These are phyloP conservation scores for Melampsora americana DNA, from an alignment of 1,284 basidiomycete genomes.

Conservation along the genomic window DNA sequence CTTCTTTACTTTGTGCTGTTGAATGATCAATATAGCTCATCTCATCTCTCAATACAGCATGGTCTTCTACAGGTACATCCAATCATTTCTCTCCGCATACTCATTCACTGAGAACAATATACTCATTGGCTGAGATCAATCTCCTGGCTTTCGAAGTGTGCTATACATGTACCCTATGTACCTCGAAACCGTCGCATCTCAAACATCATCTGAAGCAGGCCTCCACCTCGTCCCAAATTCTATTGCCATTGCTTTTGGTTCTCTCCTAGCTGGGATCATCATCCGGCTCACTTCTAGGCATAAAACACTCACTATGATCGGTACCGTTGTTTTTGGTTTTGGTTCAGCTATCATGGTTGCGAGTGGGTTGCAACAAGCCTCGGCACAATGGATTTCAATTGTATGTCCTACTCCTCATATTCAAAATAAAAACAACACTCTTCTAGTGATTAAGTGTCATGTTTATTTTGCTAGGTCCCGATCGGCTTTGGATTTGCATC, in stretches of 20 bases:
- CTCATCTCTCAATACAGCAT: conserved; percentile 17
- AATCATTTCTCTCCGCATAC: background rate
- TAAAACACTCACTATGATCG: conserved; percentile 1
- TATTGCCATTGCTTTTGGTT: conserved; percentile 50
- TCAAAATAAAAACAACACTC: background rate
- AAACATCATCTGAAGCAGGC: conserved; percentile 50
- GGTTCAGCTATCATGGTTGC: conserved; percentile 22
- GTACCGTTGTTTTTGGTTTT: background rate
- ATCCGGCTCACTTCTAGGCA: conserved; percentile 50
- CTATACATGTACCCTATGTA: conserved; percentile 51
- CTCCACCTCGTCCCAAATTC: conserved; percentile 53
- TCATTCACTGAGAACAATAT: background rate
- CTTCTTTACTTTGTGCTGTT: background rate
- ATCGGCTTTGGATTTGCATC: conserved; percentile 20
- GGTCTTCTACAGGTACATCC: conserved; percentile 14
- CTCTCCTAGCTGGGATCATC: conserved; percentile 50
- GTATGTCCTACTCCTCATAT: background rate
- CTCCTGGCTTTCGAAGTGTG: background rate
- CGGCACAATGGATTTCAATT: conserved; percentile 27
- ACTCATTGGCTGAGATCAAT: background rate
- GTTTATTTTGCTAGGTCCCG: conserved; percentile 24
- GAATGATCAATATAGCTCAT: background rate
- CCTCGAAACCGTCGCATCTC: conserved; percentile 52
- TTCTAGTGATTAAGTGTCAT: background rate
- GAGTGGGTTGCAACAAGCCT: conserved; percentile 11